These are phyloP conservation scores for Pseudogymnoascus sp. DNA, from an alignment of 2,329 filamentous ascomycete genomes.

Conservation along the genomic window DNA sequence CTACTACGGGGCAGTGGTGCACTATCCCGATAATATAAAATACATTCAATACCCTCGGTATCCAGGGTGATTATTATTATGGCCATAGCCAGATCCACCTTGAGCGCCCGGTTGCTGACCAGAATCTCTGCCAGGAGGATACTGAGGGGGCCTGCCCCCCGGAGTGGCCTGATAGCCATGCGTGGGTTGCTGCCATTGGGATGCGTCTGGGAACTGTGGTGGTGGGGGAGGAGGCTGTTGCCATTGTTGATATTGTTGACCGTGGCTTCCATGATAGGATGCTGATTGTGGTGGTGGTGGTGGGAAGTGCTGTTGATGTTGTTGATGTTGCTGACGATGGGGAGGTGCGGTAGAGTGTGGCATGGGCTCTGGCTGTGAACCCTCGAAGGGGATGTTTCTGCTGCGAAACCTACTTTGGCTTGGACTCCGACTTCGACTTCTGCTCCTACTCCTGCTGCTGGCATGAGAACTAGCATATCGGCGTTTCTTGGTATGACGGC, in stretches of 20 bases:
- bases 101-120: neutral
- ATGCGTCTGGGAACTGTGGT: neutral
- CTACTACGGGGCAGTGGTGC: neutral
- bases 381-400: neutral
- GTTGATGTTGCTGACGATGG: neutral
- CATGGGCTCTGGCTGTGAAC: neutral
- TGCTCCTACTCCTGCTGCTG: slow-evolving; percentile 7
- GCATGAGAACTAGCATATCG: slow-evolving; percentile 10
- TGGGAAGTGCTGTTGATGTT: neutral
- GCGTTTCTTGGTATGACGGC: slow-evolving; percentile 18
- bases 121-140: neutral
- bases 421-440: slow-evolving; percentile 8
- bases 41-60: neutral
- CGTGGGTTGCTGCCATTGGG: neutral
- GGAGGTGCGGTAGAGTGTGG: neutral
- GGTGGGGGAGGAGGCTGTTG: neutral
- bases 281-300: neutral
- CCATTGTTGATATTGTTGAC: neutral
- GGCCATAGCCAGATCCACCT: neutral
- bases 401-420: neutral
- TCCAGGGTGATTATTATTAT: neutral
- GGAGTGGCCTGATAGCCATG: neutral
- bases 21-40: neutral
- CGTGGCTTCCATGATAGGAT: neutral
- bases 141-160: neutral